Percentiles rank a stretch among this genome's conserved stretches.
phyloP scores from a whole-genome alignment of 805 yeast species.

The Maudiozyma saulgeensis region DNA sequence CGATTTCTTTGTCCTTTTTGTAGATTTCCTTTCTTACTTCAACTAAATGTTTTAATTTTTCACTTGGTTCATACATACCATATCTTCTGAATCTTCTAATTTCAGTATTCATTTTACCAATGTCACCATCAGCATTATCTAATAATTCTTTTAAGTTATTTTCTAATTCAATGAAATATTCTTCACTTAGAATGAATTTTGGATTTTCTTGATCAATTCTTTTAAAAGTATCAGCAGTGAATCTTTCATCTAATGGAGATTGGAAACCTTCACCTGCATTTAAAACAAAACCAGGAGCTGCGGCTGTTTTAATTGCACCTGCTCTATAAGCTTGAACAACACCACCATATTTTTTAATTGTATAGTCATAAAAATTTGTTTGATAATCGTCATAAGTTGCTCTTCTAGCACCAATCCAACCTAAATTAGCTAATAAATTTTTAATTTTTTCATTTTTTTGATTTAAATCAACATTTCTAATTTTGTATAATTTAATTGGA shows the following conservation, averaged over 20 bases:
- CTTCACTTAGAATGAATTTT: slow-evolving; percentile 47
- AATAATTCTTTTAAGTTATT: slow-evolving; percentile 34
- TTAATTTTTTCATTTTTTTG: slow-evolving; percentile 26
- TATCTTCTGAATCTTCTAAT: slow-evolving; percentile 58
- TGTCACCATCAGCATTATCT: slow-evolving; percentile 29
- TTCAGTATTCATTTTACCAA: slow-evolving; percentile 30
- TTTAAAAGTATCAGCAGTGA: slow-evolving; percentile 29
- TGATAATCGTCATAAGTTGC: slow-evolving; percentile 62
- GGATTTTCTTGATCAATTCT: slow-evolving; percentile 31
- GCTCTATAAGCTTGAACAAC: slow-evolving; percentile 64
- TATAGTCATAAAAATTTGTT: slow-evolving; percentile 53
- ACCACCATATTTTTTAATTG: slow-evolving; percentile 62
- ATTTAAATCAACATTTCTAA: slow-evolving; percentile 24
- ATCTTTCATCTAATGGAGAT: slow-evolving; percentile 40
- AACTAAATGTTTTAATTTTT: slow-evolving; percentile 20
- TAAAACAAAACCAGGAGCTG: slow-evolving; percentile 50
- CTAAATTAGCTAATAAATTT: slow-evolving; percentile 48
- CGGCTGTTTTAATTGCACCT: slow-evolving; percentile 56
- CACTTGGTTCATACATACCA: slow-evolving; percentile 49
- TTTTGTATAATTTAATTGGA: slow-evolving; percentile 27
- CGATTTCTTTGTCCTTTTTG: slow-evolving; percentile 11
- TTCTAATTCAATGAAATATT: slow-evolving; percentile 44
- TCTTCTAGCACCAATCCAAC: slow-evolving; percentile 92
- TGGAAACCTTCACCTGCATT: slow-evolving; percentile 79
- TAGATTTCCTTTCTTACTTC: slow-evolving; percentile 19